Conservation (phyloP, 257 asterid species). For the Solanum sparsipilum region DNA sequence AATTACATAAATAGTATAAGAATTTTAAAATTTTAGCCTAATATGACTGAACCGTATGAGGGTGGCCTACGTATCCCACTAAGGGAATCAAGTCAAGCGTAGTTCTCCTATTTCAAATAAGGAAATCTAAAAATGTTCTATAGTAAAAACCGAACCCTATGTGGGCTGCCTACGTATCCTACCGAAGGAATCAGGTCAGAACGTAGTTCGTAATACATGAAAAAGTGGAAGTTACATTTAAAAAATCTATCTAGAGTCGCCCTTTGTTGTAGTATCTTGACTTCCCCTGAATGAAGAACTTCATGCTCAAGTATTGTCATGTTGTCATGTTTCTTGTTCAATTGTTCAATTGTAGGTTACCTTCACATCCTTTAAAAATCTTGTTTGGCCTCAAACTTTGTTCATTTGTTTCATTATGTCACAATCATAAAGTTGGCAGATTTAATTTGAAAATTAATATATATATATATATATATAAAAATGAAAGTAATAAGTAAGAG, state of each 20-base stretch:
- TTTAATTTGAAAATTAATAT: background rate
- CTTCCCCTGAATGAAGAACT: background rate
- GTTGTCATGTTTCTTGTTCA: no score
- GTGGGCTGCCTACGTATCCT: background rate
- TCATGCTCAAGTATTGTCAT: background rate
- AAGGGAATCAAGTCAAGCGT: no score
- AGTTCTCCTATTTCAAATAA: no score
- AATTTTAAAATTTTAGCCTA: no score
- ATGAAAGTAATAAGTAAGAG: background rate
- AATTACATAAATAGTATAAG: no score
- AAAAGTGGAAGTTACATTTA: background rate
- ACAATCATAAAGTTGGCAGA: background rate
- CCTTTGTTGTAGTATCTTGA: no score
- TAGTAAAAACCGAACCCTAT: no score
- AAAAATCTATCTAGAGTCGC: no score
- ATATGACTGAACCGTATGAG: background rate
- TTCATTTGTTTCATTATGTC: background rate
- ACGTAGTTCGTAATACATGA: background rate
- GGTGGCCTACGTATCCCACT: background rate
- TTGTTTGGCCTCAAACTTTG: no score
- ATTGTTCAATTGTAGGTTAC: no score
- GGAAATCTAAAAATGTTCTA: no score
- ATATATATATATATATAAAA: no score
- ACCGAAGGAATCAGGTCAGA: background rate
- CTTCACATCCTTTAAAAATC: background rate